Base-by-base conservation (phyloP, 2,329 filamentous ascomycete genomes). In the Cladophialophora yegresii region DNA sequence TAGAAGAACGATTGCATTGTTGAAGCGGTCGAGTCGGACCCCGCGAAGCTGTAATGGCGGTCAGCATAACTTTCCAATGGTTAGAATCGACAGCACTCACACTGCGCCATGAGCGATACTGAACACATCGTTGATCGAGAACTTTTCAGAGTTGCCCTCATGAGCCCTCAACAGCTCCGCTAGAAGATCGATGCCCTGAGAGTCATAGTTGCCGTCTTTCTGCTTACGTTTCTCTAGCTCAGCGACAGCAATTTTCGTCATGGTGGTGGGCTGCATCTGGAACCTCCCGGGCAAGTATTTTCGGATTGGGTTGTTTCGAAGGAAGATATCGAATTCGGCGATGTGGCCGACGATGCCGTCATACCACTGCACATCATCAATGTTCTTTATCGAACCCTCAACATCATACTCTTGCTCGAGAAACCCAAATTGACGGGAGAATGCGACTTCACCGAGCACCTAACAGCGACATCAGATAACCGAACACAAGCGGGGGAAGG, bases 11-110 rank as follows among this genome's bases (percentile, higher is more conserved):
- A 84, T 67, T 84, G 82, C 82, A 85, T 85, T 0, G 83, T 84
- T 3, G 82, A 84, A 10, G 85, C 84, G 0, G 85, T 86, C 0
- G 84, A 86, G 74, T 87, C 85, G 12, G 85, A 86, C 28, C 85
- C 85, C 20, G 74, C 75, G n/a, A 73, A 71, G 9, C 66, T 67
- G 45, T n/a, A 59, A 22, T 4, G 6, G 23, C 47, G 28, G 20
- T 36, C 33, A 40, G 49, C 20, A 28, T 13, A 2, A 59, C 20
- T 13, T 26, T 32, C 23, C 13, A 54, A 22, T 54, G 3, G 8
- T 10, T 28, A 54, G 33, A 30, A 4, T 54, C n/a, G 36, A 33
- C 51, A 54, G 28, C 12, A 54, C 68, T 70, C 63, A 70, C 68
- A 71, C 84, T 0, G 83, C 83, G 3, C 83, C 83, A 64, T 85